Percentiles rank a stretch among this genome's conserved stretches.
Evolutionary conservation across 257 asterid species (phyloP).

Genomic region (Apocynum venetum): DNA sequence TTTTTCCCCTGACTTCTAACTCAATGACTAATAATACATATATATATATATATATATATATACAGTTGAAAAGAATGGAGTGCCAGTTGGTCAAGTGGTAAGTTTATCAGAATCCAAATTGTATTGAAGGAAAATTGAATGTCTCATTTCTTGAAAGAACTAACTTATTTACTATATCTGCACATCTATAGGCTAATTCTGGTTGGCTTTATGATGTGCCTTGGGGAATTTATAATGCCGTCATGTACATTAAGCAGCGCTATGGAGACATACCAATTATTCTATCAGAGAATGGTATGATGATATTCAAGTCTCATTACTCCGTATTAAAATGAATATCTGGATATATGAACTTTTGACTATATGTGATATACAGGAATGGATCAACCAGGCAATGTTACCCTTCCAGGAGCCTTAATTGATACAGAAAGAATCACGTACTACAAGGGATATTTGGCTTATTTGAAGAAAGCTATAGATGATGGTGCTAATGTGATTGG

Average conservation of each 20-base stretch:
- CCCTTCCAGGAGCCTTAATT: constrained; percentile 50
- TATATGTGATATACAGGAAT: constrained; percentile 41
- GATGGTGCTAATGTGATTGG: constrained; percentile 81
- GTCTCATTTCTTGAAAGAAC: neutral
- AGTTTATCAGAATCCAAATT: constrained; percentile 12
- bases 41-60: neutral
- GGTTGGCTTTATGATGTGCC: constrained; percentile 94
- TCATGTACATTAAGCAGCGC: constrained; percentile 64
- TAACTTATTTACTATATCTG: neutral
- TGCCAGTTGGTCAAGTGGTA: constrained; percentile 86
- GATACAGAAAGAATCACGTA: constrained; percentile 58
- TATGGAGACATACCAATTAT: constrained; percentile 71
- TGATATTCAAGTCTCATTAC: neutral
- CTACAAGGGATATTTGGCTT: constrained; percentile 56
- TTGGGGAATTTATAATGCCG: constrained; percentile 82
- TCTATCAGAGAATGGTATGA: constrained; percentile 75
- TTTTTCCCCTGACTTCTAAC: neutral
- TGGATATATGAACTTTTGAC: too few species aligned
- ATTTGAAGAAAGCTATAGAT: constrained; percentile 61
- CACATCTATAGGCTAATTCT: constrained; percentile 53
- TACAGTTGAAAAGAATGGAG: constrained; percentile 64
- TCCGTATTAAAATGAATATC: neutral
- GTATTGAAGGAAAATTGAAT: neutral
- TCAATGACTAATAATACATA: neutral
- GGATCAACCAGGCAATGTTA: constrained; percentile 75